Evolutionary conservation across 208 protist genomes (phyloP).

Genomic region (Tritrichomonas musculus): DNA sequence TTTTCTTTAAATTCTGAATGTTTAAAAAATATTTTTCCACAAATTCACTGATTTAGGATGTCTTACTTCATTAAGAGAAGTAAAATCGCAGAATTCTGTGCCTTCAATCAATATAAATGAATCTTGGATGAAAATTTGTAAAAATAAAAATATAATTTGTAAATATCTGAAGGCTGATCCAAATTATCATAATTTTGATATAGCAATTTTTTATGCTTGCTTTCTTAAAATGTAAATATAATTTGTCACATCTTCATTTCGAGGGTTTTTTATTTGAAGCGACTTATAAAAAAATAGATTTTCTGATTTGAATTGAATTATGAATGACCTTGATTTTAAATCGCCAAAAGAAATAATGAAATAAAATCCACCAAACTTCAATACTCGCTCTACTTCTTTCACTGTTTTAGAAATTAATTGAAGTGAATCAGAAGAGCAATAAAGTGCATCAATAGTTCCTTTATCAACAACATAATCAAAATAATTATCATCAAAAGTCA

Average conservation of each 20-base stretch:
- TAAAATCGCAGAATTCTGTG: too few relatives aligned
- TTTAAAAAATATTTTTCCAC: too few relatives aligned
- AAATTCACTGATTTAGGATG: too few relatives aligned
- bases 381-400: neutral
- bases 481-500: neutral
- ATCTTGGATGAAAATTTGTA: too few relatives aligned
- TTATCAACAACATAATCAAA: constrained; percentile 23
- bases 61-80: too few relatives aligned
- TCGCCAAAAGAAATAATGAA: neutral
- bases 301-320: neutral
- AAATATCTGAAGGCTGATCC: too few relatives aligned
- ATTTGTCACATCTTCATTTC: neutral
- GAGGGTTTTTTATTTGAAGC: neutral
- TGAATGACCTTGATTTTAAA: neutral
- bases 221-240: neutral
- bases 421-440: neutral
- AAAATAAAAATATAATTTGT: too few relatives aligned
- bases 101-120: too few relatives aligned
- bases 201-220: too few relatives aligned
- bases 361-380: neutral
- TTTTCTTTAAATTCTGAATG: too few relatives aligned
- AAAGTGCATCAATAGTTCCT: constrained; percentile 28
- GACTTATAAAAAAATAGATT: neutral
- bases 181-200: too few relatives aligned
- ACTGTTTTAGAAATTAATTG: neutral